Conservation (phyloP, 768 basidiomycete genomes). For the Xerocomellus intermedius region DNA sequence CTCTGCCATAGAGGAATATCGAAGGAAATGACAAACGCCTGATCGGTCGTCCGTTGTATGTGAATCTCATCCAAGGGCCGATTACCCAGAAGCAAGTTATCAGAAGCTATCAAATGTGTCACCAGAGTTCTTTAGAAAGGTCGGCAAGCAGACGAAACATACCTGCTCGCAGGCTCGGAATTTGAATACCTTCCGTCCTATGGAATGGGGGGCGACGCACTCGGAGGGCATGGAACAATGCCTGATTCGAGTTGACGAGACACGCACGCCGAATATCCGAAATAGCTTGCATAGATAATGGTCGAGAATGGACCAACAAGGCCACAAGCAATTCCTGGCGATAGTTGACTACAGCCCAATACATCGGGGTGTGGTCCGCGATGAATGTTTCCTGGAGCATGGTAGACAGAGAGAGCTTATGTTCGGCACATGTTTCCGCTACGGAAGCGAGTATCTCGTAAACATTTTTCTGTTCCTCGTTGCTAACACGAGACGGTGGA, state of each 20-base stretch:
- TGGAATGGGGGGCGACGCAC: conserved; percentile 23
- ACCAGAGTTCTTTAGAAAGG: not conserved
- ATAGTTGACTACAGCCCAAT: conserved; percentile 37
- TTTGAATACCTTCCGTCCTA: conserved; percentile 19
- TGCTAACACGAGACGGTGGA: not conserved
- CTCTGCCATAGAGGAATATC: conserved; percentile 61
- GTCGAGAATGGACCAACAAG: conserved; percentile 50
- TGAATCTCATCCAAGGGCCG: conserved; percentile 51
- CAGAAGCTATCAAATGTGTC: conserved; percentile 31
- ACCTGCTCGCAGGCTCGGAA: conserved; percentile 16
- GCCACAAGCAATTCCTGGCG: conserved; percentile 42
- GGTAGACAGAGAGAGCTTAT: conserved; percentile 41
- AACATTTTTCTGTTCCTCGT: conserved; percentile 14
- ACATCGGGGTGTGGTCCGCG: conserved; percentile 28
- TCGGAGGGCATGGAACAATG: conserved; percentile 29
- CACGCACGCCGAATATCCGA: conserved; percentile 69
- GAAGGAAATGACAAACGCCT: conserved; percentile 53
- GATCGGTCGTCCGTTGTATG: conserved; percentile 46
- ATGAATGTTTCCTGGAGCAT: conserved; percentile 28
- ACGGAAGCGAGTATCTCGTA: conserved; percentile 55
- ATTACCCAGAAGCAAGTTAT: conserved; percentile 41
- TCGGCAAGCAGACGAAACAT: conserved; percentile 16
- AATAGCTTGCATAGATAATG: conserved; percentile 41
- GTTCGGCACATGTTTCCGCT: conserved; percentile 52
- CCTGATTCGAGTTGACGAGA: conserved; percentile 35